phyloP scores from a whole-genome alignment of 2,329 filamentous ascomycete genomes.

The Triangularia setosa region DNA sequence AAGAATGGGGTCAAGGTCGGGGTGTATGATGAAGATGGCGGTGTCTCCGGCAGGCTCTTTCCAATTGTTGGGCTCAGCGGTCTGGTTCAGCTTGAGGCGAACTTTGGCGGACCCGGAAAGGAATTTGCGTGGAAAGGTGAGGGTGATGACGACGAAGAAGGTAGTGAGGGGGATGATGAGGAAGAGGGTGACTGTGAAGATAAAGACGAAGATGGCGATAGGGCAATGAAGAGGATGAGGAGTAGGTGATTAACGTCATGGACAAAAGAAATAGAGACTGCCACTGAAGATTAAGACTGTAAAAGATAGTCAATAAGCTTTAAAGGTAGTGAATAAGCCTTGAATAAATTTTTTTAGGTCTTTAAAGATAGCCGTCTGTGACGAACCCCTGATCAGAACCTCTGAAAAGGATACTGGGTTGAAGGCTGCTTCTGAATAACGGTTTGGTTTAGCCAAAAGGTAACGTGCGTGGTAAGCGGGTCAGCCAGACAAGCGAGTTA shows the following conservation, averaged over 20 bases:
- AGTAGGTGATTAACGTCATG: not conserved
- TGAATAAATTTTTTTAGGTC: no score
- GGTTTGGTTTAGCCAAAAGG: no score
- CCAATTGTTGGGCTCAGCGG: slow-evolving; percentile 20
- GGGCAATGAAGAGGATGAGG: not conserved
- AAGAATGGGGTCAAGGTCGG: slow-evolving; percentile 16
- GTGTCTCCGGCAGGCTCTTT: slow-evolving; percentile 14
- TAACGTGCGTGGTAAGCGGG: no score
- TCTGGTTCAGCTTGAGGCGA: slow-evolving; percentile 15
- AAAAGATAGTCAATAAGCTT: no score
- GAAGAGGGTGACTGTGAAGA: not conserved
- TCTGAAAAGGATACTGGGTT: no score
- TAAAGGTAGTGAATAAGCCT: no score
- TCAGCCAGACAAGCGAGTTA: no score
- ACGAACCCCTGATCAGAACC: no score
- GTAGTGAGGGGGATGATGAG: not conserved
- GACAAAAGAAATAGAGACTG: not conserved
- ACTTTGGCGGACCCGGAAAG: slow-evolving; percentile 12
- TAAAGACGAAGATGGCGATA: not conserved
- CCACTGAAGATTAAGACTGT: no score
- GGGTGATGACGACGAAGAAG: not conserved
- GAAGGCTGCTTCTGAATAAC: no score
- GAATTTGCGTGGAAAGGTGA: not conserved
- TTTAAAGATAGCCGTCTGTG: no score
- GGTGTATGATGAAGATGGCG: slow-evolving; percentile 5